Evolutionary conservation across 202 grass and related monocot genomes (phyloP).

Genomic region (Bolboschoenoplectus hybrid): DNA sequence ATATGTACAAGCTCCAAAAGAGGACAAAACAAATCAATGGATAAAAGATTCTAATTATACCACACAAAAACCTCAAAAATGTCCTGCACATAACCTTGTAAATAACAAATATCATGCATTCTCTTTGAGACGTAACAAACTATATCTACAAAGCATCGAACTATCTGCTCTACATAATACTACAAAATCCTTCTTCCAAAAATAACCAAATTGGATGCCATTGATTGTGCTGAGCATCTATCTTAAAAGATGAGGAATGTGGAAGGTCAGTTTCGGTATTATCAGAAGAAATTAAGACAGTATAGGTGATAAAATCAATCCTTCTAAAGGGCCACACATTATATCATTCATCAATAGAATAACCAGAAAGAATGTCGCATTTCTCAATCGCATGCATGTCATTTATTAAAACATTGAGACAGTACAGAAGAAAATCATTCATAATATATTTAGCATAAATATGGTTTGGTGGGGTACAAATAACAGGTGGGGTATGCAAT

Average conservation of each 20-base stretch:
- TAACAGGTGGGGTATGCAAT: background rate
- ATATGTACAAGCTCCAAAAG: background rate
- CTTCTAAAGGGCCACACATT: background rate
- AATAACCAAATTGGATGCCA: background rate
- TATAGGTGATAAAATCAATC: background rate
- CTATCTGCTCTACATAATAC: background rate
- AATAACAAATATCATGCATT: background rate
- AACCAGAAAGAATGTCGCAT: background rate
- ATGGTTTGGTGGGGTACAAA: background rate
- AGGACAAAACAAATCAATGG: background rate
- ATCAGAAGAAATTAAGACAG: background rate
- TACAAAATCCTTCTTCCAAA: background rate
- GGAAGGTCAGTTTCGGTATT: background rate
- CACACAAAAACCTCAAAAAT: conserved; percentile 4
- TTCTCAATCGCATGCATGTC: conserved; percentile 12
- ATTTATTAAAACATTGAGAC: background rate
- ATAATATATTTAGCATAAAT: background rate
- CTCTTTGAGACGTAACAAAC: background rate
- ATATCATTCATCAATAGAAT: background rate
- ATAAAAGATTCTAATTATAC: background rate
- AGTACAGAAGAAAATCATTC: background rate
- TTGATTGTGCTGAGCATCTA: background rate
- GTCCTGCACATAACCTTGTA: conserved; percentile 6
- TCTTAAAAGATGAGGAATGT: background rate
- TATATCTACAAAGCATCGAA: conserved; percentile 3